Conservation (phyloP, 208 protist species). For the Wallacemonas sp. region DNA sequence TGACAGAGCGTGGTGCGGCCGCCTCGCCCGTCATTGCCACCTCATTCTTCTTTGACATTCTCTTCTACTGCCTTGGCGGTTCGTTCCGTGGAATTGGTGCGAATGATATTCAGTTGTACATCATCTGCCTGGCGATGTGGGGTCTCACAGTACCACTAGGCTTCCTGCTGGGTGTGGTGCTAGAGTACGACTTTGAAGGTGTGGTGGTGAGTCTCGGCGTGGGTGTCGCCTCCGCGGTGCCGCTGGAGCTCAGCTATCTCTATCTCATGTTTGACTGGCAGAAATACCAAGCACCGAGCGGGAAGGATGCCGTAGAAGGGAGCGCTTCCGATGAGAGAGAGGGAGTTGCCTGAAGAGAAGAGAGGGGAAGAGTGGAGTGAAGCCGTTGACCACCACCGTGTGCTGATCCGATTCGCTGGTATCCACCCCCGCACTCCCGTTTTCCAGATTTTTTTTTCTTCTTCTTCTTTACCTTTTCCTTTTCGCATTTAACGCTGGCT, state of each 20-base stretch:
- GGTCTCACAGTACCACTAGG: constrained; percentile 21
- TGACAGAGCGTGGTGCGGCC: constrained; percentile 11
- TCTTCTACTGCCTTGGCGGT: constrained; percentile 30
- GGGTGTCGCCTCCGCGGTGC: constrained; percentile 3
- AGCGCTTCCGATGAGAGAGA: no score
- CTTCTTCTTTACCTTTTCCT: not conserved
- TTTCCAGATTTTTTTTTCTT: not conserved
- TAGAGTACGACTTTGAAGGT: constrained; percentile 13
- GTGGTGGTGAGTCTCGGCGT: not conserved
- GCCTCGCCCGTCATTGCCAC: not conserved
- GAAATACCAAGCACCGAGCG: not conserved
- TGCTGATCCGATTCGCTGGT: no score
- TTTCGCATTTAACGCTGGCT: no score
- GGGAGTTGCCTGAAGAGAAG: not conserved
- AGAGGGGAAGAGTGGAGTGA: not conserved
- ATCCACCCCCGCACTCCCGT: no score
- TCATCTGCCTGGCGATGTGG: constrained; percentile 24
- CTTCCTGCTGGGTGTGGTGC: constrained; percentile 5
- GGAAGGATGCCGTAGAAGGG: not conserved
- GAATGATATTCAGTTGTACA: constrained; percentile 10
- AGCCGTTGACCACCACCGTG: no score
- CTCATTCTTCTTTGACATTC: constrained; percentile 22
- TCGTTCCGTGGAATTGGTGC: constrained; percentile 27
- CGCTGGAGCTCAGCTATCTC: constrained; percentile 13
- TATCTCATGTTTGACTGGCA: not conserved